Evolutionary conservation across 116 monocot species (phyloP), one percentile per base, ranked within the genome.

Genomic region (Zostera marina): DNA sequence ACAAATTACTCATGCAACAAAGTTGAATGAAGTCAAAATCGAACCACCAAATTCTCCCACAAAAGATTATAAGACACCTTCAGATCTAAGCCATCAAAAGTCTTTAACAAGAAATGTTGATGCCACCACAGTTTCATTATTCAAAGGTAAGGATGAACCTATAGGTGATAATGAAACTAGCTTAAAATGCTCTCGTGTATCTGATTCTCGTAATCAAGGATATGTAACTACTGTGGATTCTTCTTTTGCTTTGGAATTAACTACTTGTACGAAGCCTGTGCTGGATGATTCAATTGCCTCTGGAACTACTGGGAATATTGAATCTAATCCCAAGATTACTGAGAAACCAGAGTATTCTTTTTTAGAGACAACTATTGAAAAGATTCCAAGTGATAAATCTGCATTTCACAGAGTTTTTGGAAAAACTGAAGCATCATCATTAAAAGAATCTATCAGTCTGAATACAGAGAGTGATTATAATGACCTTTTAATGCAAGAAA

Each of bases 401-500:
- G 21, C 59, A 0, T 44, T 43, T 8, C 42, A 60, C n/a, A 57
- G 57, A 5, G 19, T 17, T 57, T 7, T 23, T 53, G 57, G 41
- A 57, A 57, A 32, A 39, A 39, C 19, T 57, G 41, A 39, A 57
- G 32, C 32, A 32, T 32, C 2, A 39, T 41, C 57, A 6, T 57
- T 19, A 57, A 57, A 57, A 14, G 41, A 25, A 41, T 16, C 10
- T 17, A 6, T 15, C n/a, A 16, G 41, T 16, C 13, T 41, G 17
- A 15, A n/a, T 38, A n/a, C 57, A 39, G 24, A 26, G 16, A 40
- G 10, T 8, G 12, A 57, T 39, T 2, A 32, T 16, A 39, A 17
- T 41, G 25, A 23, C 12, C 8, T 7, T 24, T 11, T 57, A 10
- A 57, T 39, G 57, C 57, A 60, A 60, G 59, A 60, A 44, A 44